Conservation (phyloP, 805 yeast species). For the Yarrowia deformans region DNA sequence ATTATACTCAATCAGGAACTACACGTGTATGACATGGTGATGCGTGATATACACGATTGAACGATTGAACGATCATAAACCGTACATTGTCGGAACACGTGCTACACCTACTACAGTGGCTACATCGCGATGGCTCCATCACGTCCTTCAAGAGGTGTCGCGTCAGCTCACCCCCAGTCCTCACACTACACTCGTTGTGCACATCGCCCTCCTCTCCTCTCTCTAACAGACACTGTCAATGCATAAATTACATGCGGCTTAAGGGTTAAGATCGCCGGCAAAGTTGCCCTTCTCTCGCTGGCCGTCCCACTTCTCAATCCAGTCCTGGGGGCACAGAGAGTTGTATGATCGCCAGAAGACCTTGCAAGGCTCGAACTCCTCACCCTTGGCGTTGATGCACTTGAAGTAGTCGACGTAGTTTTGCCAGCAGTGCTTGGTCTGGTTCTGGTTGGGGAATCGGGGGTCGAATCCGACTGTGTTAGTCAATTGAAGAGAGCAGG, state of each 20-base stretch:
- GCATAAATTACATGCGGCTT: constrained; percentile 35
- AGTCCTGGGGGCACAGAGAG: constrained; percentile 58
- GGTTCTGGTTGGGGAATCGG: constrained; percentile 97
- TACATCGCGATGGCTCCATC: too few species aligned
- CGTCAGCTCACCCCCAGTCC: too few species aligned
- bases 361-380: constrained; percentile 97
- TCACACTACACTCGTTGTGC: too few species aligned
- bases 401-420: constrained; percentile 97
- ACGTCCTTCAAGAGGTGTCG: too few species aligned
- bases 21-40: too few species aligned
- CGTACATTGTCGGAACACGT: too few species aligned
- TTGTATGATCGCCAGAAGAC: constrained; percentile 91
- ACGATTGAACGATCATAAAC: too few species aligned
- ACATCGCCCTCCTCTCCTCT: too few species aligned
- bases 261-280: constrained; percentile 52
- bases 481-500: neutral
- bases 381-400: constrained; percentile 96
- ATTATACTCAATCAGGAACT: too few species aligned
- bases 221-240: constrained; percentile 7
- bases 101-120: too few species aligned
- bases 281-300: constrained; percentile 61
- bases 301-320: constrained; percentile 55
- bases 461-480: constrained; percentile 72
- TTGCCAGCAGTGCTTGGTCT: constrained; percentile 98
- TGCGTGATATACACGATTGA: too few species aligned